Base-by-base conservation (phyloP, 1,139 yeast species). In the Yarrowia galli region DNA sequence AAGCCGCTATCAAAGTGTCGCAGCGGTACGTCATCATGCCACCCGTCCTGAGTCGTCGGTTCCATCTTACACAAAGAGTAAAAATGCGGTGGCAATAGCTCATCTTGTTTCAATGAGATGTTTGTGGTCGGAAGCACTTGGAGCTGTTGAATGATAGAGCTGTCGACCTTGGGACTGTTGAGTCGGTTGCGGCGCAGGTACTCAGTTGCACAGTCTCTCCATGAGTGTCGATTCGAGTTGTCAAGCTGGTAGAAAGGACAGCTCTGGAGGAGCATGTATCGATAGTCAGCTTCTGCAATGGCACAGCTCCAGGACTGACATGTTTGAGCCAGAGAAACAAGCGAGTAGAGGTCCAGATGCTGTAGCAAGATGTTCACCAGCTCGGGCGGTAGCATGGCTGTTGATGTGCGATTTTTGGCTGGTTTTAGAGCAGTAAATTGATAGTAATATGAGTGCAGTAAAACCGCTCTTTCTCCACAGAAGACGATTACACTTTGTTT, bases 371-470 rank as follows among this genome's bases (percentile, higher is more conserved):
- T 36, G 28, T 53, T 36, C 16, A 53, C 60, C 32, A 53, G 18
- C 45, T 53, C 60, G 5, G 60, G 60, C 20, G 60, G 60, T 8
- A 53, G 60, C 60, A 53, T 53, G 45, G 43, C 20, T 32, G 56
- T 18, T 5, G 7, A 15, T 22, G 20, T 53, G 60, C 15, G 16
- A 9, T 53, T 53, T 53, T 15, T 51, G 16, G 32, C 35, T 13
- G 60, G 23, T 35, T 53, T 53, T 22, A 22, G 32, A 22, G 16
- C 18, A n/a, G n/a, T n/a, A n/a, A n/a, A n/a, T n/a, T n/a, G n/a
- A n/a, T n/a, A n/a, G n/a, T n/a, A 13, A 16, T 22, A 22, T 53
- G 3, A 16, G n/a, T 16, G 9, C 3, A 38, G 38, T 23, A 35
- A 49, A 49, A 32, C 42, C n/a, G 58, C 58, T 53, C 60, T n/a